Conservation (phyloP, 345 rosid genomes). For the Eucalyptus albens region DNA sequence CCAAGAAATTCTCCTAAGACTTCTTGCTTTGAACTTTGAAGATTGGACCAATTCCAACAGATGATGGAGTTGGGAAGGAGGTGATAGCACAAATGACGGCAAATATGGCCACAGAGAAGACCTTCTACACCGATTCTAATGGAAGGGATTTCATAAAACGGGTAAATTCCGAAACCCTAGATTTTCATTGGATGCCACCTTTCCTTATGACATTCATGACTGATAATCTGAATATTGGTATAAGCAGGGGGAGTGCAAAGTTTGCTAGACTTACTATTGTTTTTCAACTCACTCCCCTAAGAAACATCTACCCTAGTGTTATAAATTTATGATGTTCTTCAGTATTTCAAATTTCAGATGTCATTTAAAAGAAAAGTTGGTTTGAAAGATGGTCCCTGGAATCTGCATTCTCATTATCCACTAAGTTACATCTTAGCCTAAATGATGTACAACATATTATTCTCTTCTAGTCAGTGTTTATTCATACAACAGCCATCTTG, state of each 20-base stretch:
- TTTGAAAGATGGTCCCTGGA: neutral
- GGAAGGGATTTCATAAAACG: conserved; percentile 88
- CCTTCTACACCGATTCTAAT: conserved; percentile 62
- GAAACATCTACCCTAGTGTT: neutral
- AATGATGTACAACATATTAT: neutral
- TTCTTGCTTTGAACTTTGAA: conserved; percentile 5
- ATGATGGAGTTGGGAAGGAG: conserved; percentile 57
- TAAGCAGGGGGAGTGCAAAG: neutral
- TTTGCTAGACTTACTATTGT: neutral
- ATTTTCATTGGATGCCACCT: neutral
- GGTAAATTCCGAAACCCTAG: conserved; percentile 20
- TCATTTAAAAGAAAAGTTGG: neutral
- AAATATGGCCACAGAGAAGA: conserved; percentile 63
- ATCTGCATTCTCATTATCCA: neutral
- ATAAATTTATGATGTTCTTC: neutral
- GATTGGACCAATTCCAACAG: conserved; percentile 70
- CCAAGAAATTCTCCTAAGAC: neutral
- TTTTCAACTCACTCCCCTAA: neutral
- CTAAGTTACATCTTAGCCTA: neutral
- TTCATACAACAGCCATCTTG: neutral
- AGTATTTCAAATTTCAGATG: neutral
- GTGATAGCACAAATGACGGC: conserved; percentile 54
- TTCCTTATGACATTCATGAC: neutral
- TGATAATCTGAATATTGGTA: neutral
- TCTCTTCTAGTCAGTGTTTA: neutral